phyloP scores from a whole-genome alignment of 2,329 filamentous ascomycete genomes.

The Arachnomyces sp. region DNA sequence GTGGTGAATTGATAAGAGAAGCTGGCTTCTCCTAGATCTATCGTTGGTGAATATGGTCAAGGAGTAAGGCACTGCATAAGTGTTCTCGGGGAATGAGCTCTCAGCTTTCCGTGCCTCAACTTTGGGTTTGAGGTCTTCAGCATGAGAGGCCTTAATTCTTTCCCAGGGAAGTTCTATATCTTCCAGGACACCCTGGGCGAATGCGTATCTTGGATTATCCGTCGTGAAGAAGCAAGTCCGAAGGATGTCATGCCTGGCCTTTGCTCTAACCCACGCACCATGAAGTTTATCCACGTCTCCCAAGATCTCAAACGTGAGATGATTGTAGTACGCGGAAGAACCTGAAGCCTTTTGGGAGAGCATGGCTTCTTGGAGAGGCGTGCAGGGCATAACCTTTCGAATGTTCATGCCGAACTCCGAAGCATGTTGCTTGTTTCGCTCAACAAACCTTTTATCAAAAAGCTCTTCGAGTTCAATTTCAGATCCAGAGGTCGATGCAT shows the following conservation, averaged over 20 bases:
- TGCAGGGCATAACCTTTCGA: constrained; percentile 64
- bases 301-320: constrained; percentile 54
- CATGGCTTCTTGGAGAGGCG: constrained; percentile 83
- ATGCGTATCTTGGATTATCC: constrained; percentile 51
- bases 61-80: constrained; percentile 22
- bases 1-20: constrained; percentile 59
- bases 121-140: constrained; percentile 29
- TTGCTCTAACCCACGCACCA: constrained; percentile 54
- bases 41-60: constrained; percentile 17
- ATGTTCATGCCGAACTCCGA: constrained; percentile 29
- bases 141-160: constrained; percentile 37
- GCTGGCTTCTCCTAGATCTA: constrained; percentile 8
- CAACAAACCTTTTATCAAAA: constrained; percentile 21
- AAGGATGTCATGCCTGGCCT: constrained; percentile 63
- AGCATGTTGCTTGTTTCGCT: constrained; percentile 27
- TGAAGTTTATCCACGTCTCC: constrained; percentile 45
- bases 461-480: constrained; percentile 3
- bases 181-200: constrained; percentile 62
- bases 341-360: constrained; percentile 48
- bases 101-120: constrained; percentile 35
- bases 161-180: constrained; percentile 38
- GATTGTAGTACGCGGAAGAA: constrained; percentile 60
- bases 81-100: constrained; percentile 16
- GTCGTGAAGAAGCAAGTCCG: constrained; percentile 68
- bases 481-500: neutral